These are phyloP conservation scores for Camellia lanceoleosa DNA, from an alignment of 148 eudicot genomes.

Conservation along the genomic window DNA sequence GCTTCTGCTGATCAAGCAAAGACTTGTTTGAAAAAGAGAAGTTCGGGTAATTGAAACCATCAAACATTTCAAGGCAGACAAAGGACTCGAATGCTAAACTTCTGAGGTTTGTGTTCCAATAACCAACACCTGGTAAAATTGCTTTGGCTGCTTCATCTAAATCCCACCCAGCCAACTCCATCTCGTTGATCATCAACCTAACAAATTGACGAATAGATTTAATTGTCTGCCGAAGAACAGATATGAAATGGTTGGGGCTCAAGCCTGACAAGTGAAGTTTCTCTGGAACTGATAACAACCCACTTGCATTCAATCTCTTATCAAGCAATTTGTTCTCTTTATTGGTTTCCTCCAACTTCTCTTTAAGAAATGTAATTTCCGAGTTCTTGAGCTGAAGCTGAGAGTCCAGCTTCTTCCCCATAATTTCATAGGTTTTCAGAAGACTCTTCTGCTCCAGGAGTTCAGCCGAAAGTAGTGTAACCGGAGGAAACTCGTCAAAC, in stretches of 20 bases:
- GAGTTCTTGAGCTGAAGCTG: slow-evolving; percentile 68
- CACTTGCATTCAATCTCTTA: slow-evolving; percentile 73
- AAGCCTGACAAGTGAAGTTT: slow-evolving; percentile 59
- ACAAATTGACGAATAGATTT: slow-evolving; percentile 68
- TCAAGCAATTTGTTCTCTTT: slow-evolving; percentile 65
- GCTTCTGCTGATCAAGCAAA: slow-evolving; percentile 34
- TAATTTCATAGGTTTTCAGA: slow-evolving; percentile 59
- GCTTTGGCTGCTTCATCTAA: slow-evolving; percentile 57
- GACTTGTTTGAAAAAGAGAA: slow-evolving; percentile 47
- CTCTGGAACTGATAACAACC: slow-evolving; percentile 45
- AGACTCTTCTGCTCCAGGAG: slow-evolving; percentile 72
- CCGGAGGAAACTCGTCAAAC: slow-evolving; percentile 54
- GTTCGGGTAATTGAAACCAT: slow-evolving; percentile 57
- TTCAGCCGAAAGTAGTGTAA: slow-evolving; percentile 51
- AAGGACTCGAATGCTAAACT: slow-evolving; percentile 80
- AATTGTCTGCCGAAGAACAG: slow-evolving; percentile 49
- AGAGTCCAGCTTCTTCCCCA: slow-evolving; percentile 62
- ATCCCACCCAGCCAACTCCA: slow-evolving; percentile 85
- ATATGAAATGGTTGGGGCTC: slow-evolving; percentile 61
- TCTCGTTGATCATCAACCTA: slow-evolving; percentile 51
- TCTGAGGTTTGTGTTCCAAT: slow-evolving; percentile 47
- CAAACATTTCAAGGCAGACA: slow-evolving; percentile 78
- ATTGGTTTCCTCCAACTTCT: slow-evolving; percentile 63
- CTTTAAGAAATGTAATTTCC: slow-evolving; percentile 62
- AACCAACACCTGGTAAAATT: slow-evolving; percentile 63